Conservation (phyloP, 805 yeast species). For the Zygoascus bituminiphila region DNA sequence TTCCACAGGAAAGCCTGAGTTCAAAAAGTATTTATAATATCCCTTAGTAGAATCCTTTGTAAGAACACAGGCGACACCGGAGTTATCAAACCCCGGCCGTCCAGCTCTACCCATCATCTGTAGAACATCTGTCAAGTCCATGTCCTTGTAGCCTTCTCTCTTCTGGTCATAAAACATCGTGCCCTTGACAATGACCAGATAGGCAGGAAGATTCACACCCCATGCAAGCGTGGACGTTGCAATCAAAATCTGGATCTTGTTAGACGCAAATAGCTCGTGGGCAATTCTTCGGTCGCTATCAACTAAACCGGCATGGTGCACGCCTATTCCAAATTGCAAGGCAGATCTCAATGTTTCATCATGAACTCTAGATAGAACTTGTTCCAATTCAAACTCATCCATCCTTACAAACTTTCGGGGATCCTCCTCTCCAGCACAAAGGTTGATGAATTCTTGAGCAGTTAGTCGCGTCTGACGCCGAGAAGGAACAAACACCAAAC, state of each 20-base stretch:
- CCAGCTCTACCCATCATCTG: constrained; percentile 88
- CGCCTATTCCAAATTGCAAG: constrained; percentile 70
- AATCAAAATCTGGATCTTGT: constrained; percentile 60
- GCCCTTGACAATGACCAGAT: constrained; percentile 69
- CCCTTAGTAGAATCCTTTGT: constrained; percentile 68
- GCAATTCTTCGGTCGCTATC: constrained; percentile 64
- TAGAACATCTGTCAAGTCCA: constrained; percentile 74
- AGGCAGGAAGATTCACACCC: constrained; percentile 82
- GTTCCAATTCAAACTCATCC: constrained; percentile 54
- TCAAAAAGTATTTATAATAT: constrained; percentile 69
- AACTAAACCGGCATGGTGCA: constrained; percentile 77
- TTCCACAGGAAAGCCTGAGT: constrained; percentile 77
- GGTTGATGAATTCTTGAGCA: constrained; percentile 66
- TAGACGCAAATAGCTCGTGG: constrained; percentile 61
- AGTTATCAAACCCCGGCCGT: constrained; percentile 70
- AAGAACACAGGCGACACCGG: constrained; percentile 68
- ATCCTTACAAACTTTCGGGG: constrained; percentile 63
- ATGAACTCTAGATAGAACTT: constrained; percentile 46
- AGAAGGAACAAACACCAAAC: constrained; percentile 75
- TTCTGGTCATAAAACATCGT: constrained; percentile 54
- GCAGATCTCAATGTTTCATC: constrained; percentile 76
- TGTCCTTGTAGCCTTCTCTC: constrained; percentile 61
- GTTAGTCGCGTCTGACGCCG: constrained; percentile 76
- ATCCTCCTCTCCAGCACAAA: constrained; percentile 71
- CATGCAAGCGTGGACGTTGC: constrained; percentile 83